These are phyloP conservation scores for Obba rivulosa DNA, from an alignment of 768 basidiomycete genomes.

Conservation along the genomic window DNA sequence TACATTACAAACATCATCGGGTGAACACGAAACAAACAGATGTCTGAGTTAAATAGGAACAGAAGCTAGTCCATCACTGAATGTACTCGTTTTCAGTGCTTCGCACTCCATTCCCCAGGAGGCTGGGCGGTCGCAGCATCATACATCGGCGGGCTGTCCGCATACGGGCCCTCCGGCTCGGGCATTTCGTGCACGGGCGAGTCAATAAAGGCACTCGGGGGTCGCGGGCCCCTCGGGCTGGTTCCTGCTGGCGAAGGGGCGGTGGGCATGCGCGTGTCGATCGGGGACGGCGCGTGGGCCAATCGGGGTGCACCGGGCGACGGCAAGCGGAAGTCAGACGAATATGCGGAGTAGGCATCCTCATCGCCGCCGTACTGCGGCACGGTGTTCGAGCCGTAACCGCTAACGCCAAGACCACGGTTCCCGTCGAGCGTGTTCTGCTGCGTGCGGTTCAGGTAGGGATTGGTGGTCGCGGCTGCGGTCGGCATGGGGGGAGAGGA, in stretches of 20 bases:
- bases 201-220: constrained; percentile 10
- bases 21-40: no score
- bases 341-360: constrained; percentile 8
- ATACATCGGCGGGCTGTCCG: constrained; percentile 65
- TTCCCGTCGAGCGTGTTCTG: constrained; percentile 33
- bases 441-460: constrained; percentile 6
- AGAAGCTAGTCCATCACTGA: not conserved
- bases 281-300: not conserved
- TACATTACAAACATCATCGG: no score
- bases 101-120: constrained; percentile 52
- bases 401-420: constrained; percentile 53
- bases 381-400: constrained; percentile 45
- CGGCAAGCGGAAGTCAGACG: constrained; percentile 14
- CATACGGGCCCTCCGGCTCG: constrained; percentile 22
- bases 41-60: not conserved
- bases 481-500: constrained; percentile 7
- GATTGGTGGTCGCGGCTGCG: constrained; percentile 10
- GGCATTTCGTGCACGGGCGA: constrained; percentile 12
- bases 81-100: constrained; percentile 10
- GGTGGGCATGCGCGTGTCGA: no score
- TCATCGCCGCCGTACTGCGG: constrained; percentile 17
- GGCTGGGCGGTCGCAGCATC: constrained; percentile 46
- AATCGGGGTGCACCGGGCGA: constrained; percentile 11
- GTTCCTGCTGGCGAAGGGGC: not conserved
- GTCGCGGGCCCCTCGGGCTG: constrained; percentile 15